Base-by-base conservation (phyloP, 228 moss, liverwort and hornwort genomes). In the Sphagnum magellanicum region DNA sequence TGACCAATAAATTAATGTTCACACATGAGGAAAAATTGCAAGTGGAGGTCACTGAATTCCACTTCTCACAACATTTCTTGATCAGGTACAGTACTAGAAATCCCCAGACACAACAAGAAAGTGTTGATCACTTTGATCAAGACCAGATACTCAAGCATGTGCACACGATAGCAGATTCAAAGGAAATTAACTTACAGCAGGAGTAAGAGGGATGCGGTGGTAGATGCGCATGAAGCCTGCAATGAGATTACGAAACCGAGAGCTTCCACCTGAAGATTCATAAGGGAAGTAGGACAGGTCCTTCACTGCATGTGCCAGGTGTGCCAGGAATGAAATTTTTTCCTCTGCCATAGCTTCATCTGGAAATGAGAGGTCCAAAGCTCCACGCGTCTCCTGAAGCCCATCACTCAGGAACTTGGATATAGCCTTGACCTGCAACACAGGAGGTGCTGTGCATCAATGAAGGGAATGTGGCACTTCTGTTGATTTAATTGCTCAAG, bases 311-410 rank as follows among this genome's bases (percentile, higher is more conserved):
- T 77, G 72, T 72, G 98, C 92, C 74, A 98, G 93, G 81, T 94
- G 94, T 59, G 98, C 92, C 72, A 98, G 75, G 69, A 98, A 98
- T n/a, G 94, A 88, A 13, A 98, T 93, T 70, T 98, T 98, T 66
- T 98, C 98, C 68, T 98, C 94, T 5, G 93, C 98, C 47, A 80
- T 83, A 50, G 92, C 78, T 62, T 98, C 97, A 49, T 86, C 82
- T 74, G 77, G 71, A 68, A 97, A 93, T 6, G 91, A 93, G 11
- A 98, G 85, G 70, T 98, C 97, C 64, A 93, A 74, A 15, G 97
- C 97, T 77, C 93, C 88, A 55, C 93, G 80, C 73, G 97, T 90
- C 70, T 93, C 85, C 70, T 89, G 88, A 73, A 91, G 90, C n/a
- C 89, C 97, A 77, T 84, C 83, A 78, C 87, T 83, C 67, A 98